A percentile compares a stretch with the other conserved stretches of the same genome.
Evolutionary conservation across 2,329 filamentous ascomycete species (phyloP).

Genomic region (Penicillium fuscoglaucum): DNA sequence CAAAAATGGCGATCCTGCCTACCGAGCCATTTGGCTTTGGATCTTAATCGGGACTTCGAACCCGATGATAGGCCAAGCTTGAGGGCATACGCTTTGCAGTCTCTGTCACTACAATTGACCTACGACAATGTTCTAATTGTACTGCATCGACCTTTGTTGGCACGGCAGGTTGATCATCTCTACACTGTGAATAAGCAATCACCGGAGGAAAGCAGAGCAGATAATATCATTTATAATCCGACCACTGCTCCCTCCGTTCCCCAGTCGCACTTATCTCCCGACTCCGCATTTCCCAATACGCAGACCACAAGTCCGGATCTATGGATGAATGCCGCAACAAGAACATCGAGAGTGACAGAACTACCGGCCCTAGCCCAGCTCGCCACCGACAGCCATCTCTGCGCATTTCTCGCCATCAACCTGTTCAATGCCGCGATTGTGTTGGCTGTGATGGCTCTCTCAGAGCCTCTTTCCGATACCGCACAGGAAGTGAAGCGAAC

Average conservation of each 20-base stretch:
- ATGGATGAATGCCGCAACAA: constrained; percentile 39
- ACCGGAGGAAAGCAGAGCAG: background rate
- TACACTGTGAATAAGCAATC: constrained; percentile 10
- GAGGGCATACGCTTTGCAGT: constrained; percentile 35
- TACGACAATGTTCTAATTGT: constrained; percentile 48
- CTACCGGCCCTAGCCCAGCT: constrained; percentile 35
- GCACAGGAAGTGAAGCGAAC: constrained; percentile 47
- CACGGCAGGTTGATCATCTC: constrained; percentile 38
- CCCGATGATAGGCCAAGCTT: constrained; percentile 5
- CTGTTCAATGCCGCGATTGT: constrained; percentile 49
- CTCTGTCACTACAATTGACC: constrained; percentile 46
- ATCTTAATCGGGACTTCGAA: constrained; percentile 22
- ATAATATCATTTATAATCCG: constrained; percentile 1
- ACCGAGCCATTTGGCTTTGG: constrained; percentile 19
- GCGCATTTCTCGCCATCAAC: constrained; percentile 49
- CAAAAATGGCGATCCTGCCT: constrained; percentile 21
- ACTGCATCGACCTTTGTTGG: constrained; percentile 45
- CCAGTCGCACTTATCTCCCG: constrained; percentile 2
- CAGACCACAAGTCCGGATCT: constrained; percentile 19
- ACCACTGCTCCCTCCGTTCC: background rate
- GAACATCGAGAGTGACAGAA: constrained; percentile 42
- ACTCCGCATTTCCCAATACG: background rate
- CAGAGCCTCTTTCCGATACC: constrained; percentile 44
- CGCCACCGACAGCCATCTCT: constrained; percentile 46
- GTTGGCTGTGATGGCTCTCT: constrained; percentile 45